A percentile compares a stretch with the other conserved stretches of the same genome.
Evolutionary conservation across 2,329 filamentous ascomycete genomes (phyloP).

Genomic region (Aaosphaeria pasadenensis): DNA sequence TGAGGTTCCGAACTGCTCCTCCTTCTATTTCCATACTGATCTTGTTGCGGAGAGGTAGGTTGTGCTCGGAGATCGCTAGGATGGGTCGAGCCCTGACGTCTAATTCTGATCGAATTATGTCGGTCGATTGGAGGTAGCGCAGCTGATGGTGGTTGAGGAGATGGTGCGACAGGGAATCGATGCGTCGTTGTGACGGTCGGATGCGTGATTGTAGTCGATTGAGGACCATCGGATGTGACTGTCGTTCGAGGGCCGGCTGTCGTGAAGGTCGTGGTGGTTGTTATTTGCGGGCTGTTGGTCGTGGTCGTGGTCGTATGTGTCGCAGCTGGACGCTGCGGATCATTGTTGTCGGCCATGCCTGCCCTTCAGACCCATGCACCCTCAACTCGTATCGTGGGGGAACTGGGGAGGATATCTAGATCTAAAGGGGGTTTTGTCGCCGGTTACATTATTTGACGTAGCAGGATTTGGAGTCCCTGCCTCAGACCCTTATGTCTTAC

Average conservation of each 20-base stretch:
- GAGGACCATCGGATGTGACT: constrained; percentile 17
- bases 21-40: constrained; percentile 15
- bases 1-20: constrained; percentile 33
- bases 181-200: constrained; percentile 30
- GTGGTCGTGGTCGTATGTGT: constrained; percentile 15
- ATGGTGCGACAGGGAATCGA: constrained; percentile 5
- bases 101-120: constrained; percentile 26
- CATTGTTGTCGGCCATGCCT: no score
- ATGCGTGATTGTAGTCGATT: constrained; percentile 21
- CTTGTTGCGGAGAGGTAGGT: neutral
- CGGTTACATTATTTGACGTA: no score
- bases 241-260: constrained; percentile 14
- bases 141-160: constrained; percentile 3
- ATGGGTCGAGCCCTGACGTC: constrained; percentile 11
- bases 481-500: no score
- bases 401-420: no score
- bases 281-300: constrained; percentile 24
- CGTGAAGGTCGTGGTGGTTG: constrained; percentile 19
- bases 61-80: neutral
- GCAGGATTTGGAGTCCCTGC: no score
- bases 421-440: no score
- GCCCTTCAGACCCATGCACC: no score
- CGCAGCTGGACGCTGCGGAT: no score
- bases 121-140: constrained; percentile 12
- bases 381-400: no score